A percentile compares a stretch with the other conserved stretches of the same genome.
phyloP scores from a whole-genome alignment of 371 early-diverging fungal genomes.

The Lichtheimia hyalospora region DNA sequence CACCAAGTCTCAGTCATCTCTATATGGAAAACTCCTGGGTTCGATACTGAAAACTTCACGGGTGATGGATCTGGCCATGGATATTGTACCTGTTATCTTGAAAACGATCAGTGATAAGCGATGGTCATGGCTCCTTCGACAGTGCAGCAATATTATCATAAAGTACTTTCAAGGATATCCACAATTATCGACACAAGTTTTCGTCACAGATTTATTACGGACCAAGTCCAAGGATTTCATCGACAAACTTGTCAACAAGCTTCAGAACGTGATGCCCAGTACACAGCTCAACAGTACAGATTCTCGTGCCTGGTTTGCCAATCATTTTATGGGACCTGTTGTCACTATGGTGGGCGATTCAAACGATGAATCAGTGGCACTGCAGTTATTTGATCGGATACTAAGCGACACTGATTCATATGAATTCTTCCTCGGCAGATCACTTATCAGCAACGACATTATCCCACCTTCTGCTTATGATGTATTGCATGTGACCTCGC shows the following conservation, averaged over 20 bases:
- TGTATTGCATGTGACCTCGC: constrained; percentile 16
- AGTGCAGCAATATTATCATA: constrained; percentile 10
- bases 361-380: constrained; percentile 20
- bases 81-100: constrained; percentile 27
- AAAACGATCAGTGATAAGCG: constrained; percentile 2
- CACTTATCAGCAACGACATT: constrained; percentile 7
- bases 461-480: constrained; percentile 11
- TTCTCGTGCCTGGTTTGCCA: constrained; percentile 33
- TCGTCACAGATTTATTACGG: constrained; percentile 9
- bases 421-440: constrained; percentile 39
- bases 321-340: constrained; percentile 30
- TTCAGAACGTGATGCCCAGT: neutral
- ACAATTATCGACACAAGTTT: constrained; percentile 22
- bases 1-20: neutral
- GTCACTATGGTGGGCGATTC: constrained; percentile 20
- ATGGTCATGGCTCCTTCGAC: constrained; percentile 18
- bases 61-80: constrained; percentile 5
- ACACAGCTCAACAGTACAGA: neutral
- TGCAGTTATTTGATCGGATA: constrained; percentile 30
- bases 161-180: constrained; percentile 31
- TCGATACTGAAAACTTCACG: neutral
- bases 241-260: neutral
- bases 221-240: neutral
- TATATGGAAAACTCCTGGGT: too few species aligned
- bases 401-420: constrained; percentile 28